Evolutionary conservation across 495 filamentous ascomycete species (phyloP).

Genomic region (Cercophora sp.): DNA sequence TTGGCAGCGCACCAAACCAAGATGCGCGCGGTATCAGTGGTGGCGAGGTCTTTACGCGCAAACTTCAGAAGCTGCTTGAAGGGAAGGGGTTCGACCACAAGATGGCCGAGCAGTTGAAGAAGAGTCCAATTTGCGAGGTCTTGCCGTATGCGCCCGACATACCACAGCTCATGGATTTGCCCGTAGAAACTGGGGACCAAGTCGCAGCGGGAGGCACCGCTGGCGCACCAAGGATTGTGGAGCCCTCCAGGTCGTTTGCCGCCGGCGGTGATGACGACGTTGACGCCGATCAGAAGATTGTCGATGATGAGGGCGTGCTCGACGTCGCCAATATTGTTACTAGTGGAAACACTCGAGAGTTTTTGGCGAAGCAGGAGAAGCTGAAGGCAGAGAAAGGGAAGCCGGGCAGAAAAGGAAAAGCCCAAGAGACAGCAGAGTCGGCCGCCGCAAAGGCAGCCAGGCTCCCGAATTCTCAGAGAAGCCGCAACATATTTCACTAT

Average conservation of each 20-base stretch:
- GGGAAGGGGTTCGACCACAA: conserved; percentile 70
- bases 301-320: conserved; percentile 76
- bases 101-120: conserved; percentile 95
- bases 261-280: conserved; percentile 46
- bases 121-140: conserved; percentile 82
- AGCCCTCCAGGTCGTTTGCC: conserved; percentile 21
- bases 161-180: conserved; percentile 50
- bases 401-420: conserved; percentile 41
- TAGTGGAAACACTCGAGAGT: conserved; percentile 87
- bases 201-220: conserved; percentile 1
- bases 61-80: conserved; percentile 64
- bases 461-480: conserved; percentile 78
- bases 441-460: conserved; percentile 50
- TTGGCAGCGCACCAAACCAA: conserved; percentile 51
- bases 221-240: conserved; percentile 33
- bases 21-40: conserved; percentile 65
- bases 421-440: conserved; percentile 56
- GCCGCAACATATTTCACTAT: conserved; percentile 73
- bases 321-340: conserved; percentile 92
- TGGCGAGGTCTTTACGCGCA: conserved; percentile 83
- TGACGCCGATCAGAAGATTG: conserved; percentile 43
- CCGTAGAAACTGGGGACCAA: conserved; percentile 45
- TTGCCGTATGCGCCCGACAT: conserved; percentile 60
- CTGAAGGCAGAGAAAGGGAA: conserved; percentile 74
- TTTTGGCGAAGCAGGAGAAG: conserved; percentile 83